Base-by-base conservation (phyloP, 768 basidiomycete species). In the Gyrodon lividus region DNA sequence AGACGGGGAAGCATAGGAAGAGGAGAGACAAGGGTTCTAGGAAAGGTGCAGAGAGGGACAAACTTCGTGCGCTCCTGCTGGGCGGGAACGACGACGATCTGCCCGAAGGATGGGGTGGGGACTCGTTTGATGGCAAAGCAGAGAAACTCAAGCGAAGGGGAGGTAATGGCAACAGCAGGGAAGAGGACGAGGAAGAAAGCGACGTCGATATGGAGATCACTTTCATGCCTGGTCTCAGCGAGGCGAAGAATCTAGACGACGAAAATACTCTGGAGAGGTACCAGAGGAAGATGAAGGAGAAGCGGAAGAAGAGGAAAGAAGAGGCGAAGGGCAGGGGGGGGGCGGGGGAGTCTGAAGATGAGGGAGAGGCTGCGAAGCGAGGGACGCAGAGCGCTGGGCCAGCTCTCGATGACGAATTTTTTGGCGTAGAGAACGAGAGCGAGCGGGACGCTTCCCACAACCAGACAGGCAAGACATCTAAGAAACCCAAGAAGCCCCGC, bases 131-230 rank as follows among this genome's bases (percentile, higher is more conserved):
- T 24, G 44, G 54, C 37, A 59, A 64, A 28, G 28, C 34, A 2
- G 54, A 26, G 22, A 22, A 20, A 30, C 26, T 24, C 30, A 8
- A 23, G 37, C 31, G 46, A 28, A 57, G 48, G 28, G 39, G 17
- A 13, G 30, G 23, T 9, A 53, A 40, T 8, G 31, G 43, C 5
- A 51, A 51, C 19, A 6, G 14, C 1, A 38, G 31, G 17, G 48
- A 16, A 13, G 63, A 68, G 14, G 71, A 66, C 35, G 72, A 65
- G 17, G 72, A 69, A 35, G 55, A 52, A 3, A 46, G 70, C 39
- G 83, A 86, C 58, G 78, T 85, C 8, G 92, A 94, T 51, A 89
- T 99, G 89, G 87, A 98, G 72, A 88, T 99, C 62, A 98, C 96
- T 0, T 98, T 99, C 68, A 85, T 81, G 14, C 92, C 97, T 2